Conservation (phyloP, 495 filamentous ascomycete species). For the Podospora sp. region DNA sequence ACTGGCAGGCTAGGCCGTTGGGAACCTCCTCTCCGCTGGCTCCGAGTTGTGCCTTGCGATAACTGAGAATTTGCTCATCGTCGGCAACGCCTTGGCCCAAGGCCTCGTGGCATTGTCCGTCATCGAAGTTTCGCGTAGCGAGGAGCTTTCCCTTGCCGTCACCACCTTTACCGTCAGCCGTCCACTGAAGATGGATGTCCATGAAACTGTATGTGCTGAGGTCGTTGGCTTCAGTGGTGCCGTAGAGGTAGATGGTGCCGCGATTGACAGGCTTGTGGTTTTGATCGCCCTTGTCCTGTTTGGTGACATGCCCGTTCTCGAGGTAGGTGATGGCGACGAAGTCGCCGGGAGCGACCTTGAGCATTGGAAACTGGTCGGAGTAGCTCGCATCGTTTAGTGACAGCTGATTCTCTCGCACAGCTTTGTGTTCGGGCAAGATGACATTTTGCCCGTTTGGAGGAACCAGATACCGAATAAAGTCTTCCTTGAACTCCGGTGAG, state of each 20-base stretch:
- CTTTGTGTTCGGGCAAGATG: constrained; percentile 40
- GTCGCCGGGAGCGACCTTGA: constrained; percentile 67
- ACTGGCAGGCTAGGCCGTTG: constrained; percentile 70
- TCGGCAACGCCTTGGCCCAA: constrained; percentile 24
- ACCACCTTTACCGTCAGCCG: constrained; percentile 71
- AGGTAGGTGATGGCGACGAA: constrained; percentile 72
- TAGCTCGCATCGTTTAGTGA: constrained; percentile 52
- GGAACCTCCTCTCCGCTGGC: constrained; percentile 30
- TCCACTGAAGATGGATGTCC: constrained; percentile 76
- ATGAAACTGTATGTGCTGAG: constrained; percentile 60
- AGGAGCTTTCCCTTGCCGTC: constrained; percentile 73
- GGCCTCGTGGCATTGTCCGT: constrained; percentile 81
- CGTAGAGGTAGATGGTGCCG: constrained; percentile 81
- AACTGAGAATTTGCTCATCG: constrained; percentile 49
- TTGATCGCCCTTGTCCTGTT: constrained; percentile 54
- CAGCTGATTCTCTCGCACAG: constrained; percentile 43
- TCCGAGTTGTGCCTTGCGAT: constrained; percentile 47
- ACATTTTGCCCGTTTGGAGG: constrained; percentile 47
- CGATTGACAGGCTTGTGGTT: constrained; percentile 65
- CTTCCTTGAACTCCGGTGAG: constrained; percentile 51
- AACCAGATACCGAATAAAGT: constrained; percentile 53
- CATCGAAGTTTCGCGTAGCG: constrained; percentile 75
- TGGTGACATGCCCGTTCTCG: constrained; percentile 88
- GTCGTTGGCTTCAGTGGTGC: constrained; percentile 60
- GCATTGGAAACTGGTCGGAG: constrained; percentile 57